phyloP scores from a whole-genome alignment of 164 flowering plant genomes.

The Stephania yunnanensis region DNA sequence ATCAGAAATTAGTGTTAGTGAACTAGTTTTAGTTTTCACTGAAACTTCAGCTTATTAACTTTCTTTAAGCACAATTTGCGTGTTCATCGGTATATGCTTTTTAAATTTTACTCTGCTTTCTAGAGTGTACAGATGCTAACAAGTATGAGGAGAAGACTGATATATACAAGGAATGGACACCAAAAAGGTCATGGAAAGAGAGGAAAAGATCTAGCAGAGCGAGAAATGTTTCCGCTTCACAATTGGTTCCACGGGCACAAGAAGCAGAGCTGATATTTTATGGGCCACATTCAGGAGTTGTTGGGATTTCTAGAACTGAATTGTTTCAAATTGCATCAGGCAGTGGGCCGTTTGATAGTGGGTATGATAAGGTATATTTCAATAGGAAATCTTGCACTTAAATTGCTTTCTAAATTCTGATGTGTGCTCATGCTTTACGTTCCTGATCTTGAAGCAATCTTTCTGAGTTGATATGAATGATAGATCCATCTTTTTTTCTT shows the following conservation, averaged over 20 bases:
- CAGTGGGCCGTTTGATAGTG: slow-evolving; percentile 33
- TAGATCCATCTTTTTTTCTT: too few species aligned
- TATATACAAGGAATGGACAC: slow-evolving; percentile 63
- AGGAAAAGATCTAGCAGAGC: slow-evolving; percentile 56
- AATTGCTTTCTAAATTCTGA: neutral
- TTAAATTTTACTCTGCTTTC: slow-evolving; percentile 20
- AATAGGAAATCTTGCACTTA: neutral
- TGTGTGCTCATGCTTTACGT: neutral
- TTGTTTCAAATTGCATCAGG: slow-evolving; percentile 29
- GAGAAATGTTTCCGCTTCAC: slow-evolving; percentile 23
- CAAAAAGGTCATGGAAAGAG: slow-evolving; percentile 76
- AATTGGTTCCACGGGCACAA: slow-evolving; percentile 18
- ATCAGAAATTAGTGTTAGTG: slow-evolving; percentile 11
- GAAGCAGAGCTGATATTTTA: slow-evolving; percentile 82
- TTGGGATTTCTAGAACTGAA: slow-evolving; percentile 58
- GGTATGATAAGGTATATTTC: slow-evolving; percentile 78
- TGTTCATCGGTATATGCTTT: slow-evolving; percentile 7
- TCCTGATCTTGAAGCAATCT: neutral
- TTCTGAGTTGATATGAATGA: neutral
- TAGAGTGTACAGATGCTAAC: slow-evolving; percentile 37
- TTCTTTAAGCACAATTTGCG: slow-evolving; percentile 1
- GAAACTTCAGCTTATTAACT: neutral
- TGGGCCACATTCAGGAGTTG: slow-evolving; percentile 72
- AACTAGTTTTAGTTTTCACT: neutral
- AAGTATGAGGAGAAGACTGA: slow-evolving; percentile 30